A percentile compares a stretch with the other conserved stretches of the same genome.
These are phyloP conservation scores for Arthrobotrys megalospora DNA, from an alignment of 2,329 filamentous ascomycete species.

Conservation along the genomic window DNA sequence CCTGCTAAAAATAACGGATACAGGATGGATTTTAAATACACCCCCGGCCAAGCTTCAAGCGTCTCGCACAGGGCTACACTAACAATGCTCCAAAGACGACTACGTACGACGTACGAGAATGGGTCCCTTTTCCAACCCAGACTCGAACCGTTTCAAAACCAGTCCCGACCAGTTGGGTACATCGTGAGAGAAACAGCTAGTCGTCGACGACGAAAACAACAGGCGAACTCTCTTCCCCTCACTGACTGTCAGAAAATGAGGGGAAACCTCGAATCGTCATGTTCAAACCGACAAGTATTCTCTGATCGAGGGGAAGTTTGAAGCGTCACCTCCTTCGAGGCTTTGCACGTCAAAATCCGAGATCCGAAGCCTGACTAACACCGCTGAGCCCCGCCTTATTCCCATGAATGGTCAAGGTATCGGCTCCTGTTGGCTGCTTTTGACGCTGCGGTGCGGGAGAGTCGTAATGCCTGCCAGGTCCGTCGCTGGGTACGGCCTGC, in stretches of 20 bases:
- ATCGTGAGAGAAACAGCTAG: background rate
- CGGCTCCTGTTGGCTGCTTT: conserved; percentile 43
- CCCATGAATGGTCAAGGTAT: conserved; percentile 24
- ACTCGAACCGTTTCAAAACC: conserved; percentile 20
- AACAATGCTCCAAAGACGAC: background rate
- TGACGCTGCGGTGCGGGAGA: conserved; percentile 57
- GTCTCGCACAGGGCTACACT: too few relatives aligned
- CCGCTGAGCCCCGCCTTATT: conserved; percentile 42
- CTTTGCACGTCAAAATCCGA: conserved; percentile 37
- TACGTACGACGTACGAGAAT: conserved; percentile 13
- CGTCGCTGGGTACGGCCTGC: conserved; percentile 46
- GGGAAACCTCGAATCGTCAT: conserved; percentile 26
- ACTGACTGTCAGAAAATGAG: conserved; percentile 4
- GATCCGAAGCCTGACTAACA: conserved; percentile 28
- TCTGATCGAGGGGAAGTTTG: conserved; percentile 39
- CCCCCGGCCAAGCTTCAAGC: too few relatives aligned
- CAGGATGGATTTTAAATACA: too few relatives aligned
- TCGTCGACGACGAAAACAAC: conserved; percentile 6
- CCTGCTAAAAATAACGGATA: too few relatives aligned
- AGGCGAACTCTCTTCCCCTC: conserved; percentile 2
- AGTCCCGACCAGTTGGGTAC: conserved; percentile 18
- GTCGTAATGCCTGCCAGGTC: conserved; percentile 56
- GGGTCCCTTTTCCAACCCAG: conserved; percentile 8
- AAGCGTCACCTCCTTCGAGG: conserved; percentile 35
- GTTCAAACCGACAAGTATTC: conserved; percentile 29